Evolutionary conservation across 805 yeast genomes (phyloP), one percentile per base, ranked within the genome.

Genomic region (Zygosaccharomyces pseudorouxii): DNA sequence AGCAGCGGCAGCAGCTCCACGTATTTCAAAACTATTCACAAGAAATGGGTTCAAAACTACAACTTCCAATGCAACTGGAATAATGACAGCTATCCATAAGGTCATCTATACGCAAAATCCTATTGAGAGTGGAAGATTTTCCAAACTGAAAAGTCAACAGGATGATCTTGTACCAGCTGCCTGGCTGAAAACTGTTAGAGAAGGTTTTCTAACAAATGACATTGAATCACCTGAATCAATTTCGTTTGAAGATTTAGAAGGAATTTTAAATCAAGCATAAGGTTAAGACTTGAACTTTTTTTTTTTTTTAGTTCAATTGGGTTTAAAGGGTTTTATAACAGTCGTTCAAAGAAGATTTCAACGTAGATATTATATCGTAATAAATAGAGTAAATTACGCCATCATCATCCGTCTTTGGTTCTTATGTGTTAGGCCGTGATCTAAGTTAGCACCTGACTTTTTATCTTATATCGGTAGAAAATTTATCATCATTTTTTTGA

Each of bases 1-100:
- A 11, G 88, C 88, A 16, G 92, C 92, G 19, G 89, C 89, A 10
- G 89, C 88, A 22, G 87, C 92, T 29, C 93, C 93, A 49, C 73
- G 92, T 59, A 78, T 84, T 9, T 83, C 89, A n/a, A 78, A 80
- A 54, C 72, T 78, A 29, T 76, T 56, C 12, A 46, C 60, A 27
- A 61, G 54, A 47, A 57, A 53, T 35, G 50, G 50, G 14, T 50
- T 56, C 25, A 49, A 54, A 29, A 27, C 47, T 10, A 51, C 39
- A 51, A 71, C 80, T 33, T 81, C 85, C 9, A 74, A 74, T 49
- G 84, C 86, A 5, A 86, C 85, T 8, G 86, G 86, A 11, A 85
- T 86, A 1, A 86, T 84, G 29, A 86, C 89, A 36, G 88, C 86
- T 20, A 71, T 84, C 45, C 84, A 84, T 33, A 59, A 61, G 39